These are phyloP conservation scores for Ceratocystis albifundus DNA, from an alignment of 2,329 filamentous ascomycete genomes.

Conservation along the genomic window DNA sequence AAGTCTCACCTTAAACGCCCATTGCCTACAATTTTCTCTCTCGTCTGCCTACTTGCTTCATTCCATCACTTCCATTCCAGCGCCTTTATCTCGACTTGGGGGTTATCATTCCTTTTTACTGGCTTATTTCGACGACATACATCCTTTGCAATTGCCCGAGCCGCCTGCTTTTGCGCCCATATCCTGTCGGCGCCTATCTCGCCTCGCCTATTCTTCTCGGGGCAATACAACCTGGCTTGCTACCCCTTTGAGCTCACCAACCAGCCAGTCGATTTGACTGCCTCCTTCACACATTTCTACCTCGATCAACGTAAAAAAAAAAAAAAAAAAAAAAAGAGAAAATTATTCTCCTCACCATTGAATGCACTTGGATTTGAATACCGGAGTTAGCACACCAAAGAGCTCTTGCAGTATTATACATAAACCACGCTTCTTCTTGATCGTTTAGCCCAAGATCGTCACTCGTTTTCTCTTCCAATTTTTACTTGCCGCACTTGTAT, in stretches of 20 bases:
- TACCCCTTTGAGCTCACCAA: not conserved
- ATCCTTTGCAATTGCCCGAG: not conserved
- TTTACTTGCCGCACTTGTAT: too few relatives aligned
- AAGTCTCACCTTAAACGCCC: not conserved
- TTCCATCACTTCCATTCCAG: conserved; percentile 2
- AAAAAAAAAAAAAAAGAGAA: too few relatives aligned
- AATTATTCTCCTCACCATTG: too few relatives aligned
- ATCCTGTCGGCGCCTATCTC: not conserved
- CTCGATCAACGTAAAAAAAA: not conserved
- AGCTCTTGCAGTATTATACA: too few relatives aligned
- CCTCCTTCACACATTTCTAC: not conserved
- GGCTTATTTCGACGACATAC: conserved; percentile 11
- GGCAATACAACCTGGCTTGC: not conserved
- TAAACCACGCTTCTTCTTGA: too few relatives aligned
- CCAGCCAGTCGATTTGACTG: not conserved
- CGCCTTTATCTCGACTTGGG: not conserved
- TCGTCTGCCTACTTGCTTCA: not conserved
- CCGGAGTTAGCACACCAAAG: too few relatives aligned
- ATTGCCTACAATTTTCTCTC: not conserved
- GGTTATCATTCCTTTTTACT: not conserved
- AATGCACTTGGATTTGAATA: too few relatives aligned
- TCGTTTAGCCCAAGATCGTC: too few relatives aligned
- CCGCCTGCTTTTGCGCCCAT: conserved; percentile 3
- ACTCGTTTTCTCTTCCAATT: too few relatives aligned
- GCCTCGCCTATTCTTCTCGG: not conserved